Evolutionary conservation across 306 rosid species (phyloP).

Genomic region (Argentina anserina): DNA sequence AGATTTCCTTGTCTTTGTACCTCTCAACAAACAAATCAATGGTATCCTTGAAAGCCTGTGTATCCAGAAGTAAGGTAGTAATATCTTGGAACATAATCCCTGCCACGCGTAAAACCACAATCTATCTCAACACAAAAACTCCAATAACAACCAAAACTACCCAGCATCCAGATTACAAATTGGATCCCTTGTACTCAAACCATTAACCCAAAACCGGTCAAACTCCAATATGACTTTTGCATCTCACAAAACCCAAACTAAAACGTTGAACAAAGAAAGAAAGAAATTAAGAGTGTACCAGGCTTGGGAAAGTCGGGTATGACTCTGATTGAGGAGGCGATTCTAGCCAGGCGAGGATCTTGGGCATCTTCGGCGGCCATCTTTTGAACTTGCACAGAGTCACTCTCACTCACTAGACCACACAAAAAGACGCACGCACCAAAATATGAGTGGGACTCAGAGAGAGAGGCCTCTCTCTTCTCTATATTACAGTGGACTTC

Average conservation of each 20-base stretch:
- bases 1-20: constrained; percentile 67
- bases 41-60: constrained; percentile 83
- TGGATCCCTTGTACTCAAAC: neutral
- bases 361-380: constrained; percentile 58
- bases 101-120: constrained; percentile 24
- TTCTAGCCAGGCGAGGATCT: constrained; percentile 64
- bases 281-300: constrained; percentile 34
- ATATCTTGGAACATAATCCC: constrained; percentile 97
- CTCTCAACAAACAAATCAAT: constrained; percentile 95
- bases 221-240: neutral
- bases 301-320: constrained; percentile 94
- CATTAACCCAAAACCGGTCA: neutral
- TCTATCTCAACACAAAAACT: neutral
- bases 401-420: constrained; percentile 28
- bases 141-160: constrained; percentile 1
- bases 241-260: neutral
- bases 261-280: neutral
- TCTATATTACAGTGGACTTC: too few relatives aligned
- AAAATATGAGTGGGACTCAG: neutral
- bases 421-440: neutral
- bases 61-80: constrained; percentile 89
- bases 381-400: constrained; percentile 24
- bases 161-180: constrained; percentile 17
- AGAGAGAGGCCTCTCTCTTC: neutral
- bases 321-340: constrained; percentile 75